Evolutionary conservation across 1,139 yeast genomes (phyloP).

Genomic region (Yamadazyma dendronema): DNA sequence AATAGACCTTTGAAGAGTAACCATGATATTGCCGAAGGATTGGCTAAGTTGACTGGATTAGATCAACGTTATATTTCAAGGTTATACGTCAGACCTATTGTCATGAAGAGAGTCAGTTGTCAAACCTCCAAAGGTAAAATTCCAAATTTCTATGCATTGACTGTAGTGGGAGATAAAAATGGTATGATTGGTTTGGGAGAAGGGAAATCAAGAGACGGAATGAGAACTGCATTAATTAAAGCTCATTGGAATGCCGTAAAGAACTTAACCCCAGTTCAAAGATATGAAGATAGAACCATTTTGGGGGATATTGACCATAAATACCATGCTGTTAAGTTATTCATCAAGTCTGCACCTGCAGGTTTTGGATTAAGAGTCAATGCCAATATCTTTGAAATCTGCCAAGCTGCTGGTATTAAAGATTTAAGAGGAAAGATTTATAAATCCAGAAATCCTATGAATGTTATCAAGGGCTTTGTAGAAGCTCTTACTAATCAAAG

Average conservation of each 20-base stretch:
- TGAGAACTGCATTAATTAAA: conserved; percentile 73
- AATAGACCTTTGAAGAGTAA: conserved; percentile 18
- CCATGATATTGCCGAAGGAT: conserved; percentile 49
- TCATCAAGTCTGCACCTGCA: conserved; percentile 83
- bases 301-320: conserved; percentile 81
- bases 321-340: conserved; percentile 82
- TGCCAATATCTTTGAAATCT: conserved; percentile 86
- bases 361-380: conserved; percentile 95
- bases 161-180: conserved; percentile 87
- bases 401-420: conserved; percentile 92
- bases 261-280: conserved; percentile 76
- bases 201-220: conserved; percentile 83
- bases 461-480: conserved; percentile 85
- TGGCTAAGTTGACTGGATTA: conserved; percentile 73
- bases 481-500: conserved; percentile 84
- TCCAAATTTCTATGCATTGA: conserved; percentile 77
- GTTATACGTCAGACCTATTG: conserved; percentile 64
- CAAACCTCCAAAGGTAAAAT: conserved; percentile 95
- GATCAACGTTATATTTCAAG: conserved; percentile 62
- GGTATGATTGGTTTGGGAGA: conserved; percentile 97
- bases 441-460: conserved; percentile 92
- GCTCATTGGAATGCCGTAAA: conserved; percentile 96
- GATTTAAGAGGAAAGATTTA: conserved; percentile 90
- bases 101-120: conserved; percentile 81
- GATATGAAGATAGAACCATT: conserved; percentile 89